These are phyloP conservation scores for Microcyclospora pomicola DNA, from an alignment of 2,329 filamentous ascomycete genomes.

Conservation along the genomic window DNA sequence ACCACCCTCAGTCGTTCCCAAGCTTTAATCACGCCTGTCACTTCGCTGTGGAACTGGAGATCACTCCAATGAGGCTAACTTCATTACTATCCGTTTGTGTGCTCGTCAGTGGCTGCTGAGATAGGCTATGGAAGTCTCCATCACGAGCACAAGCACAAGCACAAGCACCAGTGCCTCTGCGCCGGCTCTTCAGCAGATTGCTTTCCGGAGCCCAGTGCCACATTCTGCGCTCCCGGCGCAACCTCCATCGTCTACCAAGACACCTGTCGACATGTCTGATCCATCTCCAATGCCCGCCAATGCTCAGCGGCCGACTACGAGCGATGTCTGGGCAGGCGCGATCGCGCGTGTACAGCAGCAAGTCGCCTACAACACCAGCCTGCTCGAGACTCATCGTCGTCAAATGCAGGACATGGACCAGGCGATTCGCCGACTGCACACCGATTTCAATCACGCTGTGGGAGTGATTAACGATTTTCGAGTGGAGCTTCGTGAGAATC, in stretches of 20 bases:
- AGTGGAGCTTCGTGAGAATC: slow-evolving; percentile 21
- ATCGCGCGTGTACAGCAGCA: slow-evolving; percentile 35
- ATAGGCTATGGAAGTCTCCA: no score
- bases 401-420: slow-evolving; percentile 30
- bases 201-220: not conserved
- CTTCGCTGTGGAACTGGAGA: no score
- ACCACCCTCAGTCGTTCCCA: no score
- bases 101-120: no score
- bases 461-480: slow-evolving; percentile 24
- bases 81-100: no score
- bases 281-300: not conserved
- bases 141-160: no score
- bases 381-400: slow-evolving; percentile 26
- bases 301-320: slow-evolving; percentile 1
- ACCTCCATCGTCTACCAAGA: slow-evolving; percentile 2
- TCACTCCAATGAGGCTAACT: no score
- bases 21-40: no score
- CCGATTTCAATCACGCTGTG: slow-evolving; percentile 24
- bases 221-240: not conserved
- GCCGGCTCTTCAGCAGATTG: not conserved
- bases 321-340: slow-evolving; percentile 25
- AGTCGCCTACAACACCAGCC: slow-evolving; percentile 31
- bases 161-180: no score
- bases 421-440: slow-evolving; percentile 25
- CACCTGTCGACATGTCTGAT: slow-evolving; percentile 1